phyloP scores from a whole-genome alignment of 495 filamentous ascomycete species.

The Cudoniella acicularis region DNA sequence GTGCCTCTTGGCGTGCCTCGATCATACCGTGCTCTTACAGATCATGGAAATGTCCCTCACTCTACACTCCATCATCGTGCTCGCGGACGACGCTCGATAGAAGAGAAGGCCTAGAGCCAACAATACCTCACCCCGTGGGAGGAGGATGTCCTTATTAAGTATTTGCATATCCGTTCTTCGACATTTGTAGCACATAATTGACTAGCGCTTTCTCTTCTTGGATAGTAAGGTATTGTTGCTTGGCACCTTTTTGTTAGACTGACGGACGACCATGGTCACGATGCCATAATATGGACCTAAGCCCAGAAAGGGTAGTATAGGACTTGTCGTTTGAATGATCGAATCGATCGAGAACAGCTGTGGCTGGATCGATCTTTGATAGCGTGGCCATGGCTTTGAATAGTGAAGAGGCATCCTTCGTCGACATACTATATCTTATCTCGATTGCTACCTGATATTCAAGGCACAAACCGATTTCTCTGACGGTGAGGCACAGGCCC shows the following conservation, averaged over 20 bases:
- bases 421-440: background rate
- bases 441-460: background rate
- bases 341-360: slow-evolving; percentile 3
- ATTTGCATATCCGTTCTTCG: background rate
- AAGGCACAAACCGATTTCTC: background rate
- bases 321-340: slow-evolving; percentile 1
- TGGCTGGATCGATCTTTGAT: slow-evolving; percentile 4
- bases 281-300: slow-evolving; percentile 5
- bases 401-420: background rate
- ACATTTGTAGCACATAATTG: slow-evolving; percentile 4
- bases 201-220: slow-evolving; percentile 15
- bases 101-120: background rate
- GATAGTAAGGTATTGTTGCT: slow-evolving; percentile 13
- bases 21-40: background rate
- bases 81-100: background rate
- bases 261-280: slow-evolving; percentile 9
- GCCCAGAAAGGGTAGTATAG: slow-evolving; percentile 3
- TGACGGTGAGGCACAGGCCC: background rate
- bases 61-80: background rate
- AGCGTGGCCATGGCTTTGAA: slow-evolving; percentile 3
- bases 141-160: background rate
- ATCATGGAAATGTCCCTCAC: background rate
- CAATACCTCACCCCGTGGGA: background rate
- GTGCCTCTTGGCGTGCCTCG: background rate
- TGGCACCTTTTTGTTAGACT: slow-evolving; percentile 3